phyloP scores from a whole-genome alignment of 768 basidiomycete genomes.

The Leccinum pellstonianum region DNA sequence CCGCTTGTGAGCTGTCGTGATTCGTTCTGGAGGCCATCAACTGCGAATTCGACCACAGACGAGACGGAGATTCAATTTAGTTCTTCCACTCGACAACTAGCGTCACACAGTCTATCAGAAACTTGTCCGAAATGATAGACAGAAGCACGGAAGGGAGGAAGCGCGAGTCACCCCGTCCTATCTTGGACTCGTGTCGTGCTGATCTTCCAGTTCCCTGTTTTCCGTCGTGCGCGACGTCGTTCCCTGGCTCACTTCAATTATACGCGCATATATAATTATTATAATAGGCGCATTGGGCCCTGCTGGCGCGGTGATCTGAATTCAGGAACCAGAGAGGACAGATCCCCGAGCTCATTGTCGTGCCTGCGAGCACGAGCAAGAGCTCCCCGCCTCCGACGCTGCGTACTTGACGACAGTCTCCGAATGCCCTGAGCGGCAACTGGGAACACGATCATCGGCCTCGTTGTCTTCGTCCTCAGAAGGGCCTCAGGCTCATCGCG shows the following conservation, averaged over 20 bases:
- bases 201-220: slow-evolving; percentile 7
- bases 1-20: slow-evolving; percentile 65
- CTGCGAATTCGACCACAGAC: slow-evolving; percentile 26
- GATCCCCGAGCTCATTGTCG: slow-evolving; percentile 32
- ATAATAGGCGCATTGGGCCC: not conserved
- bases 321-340: slow-evolving; percentile 57
- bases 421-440: too few relatives aligned
- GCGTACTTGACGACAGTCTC: slow-evolving; percentile 35
- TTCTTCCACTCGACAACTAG: too few relatives aligned
- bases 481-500: too few relatives aligned
- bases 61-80: too few relatives aligned
- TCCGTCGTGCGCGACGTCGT: not conserved
- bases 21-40: slow-evolving; percentile 89
- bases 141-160: slow-evolving; percentile 42
- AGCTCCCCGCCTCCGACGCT: slow-evolving; percentile 41
- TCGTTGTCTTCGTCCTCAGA: too few relatives aligned
- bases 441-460: too few relatives aligned
- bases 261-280: too few relatives aligned
- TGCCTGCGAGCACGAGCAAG: slow-evolving; percentile 33
- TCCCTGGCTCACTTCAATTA: not conserved
- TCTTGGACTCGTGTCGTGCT: slow-evolving; percentile 6
- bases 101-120: too few relatives aligned
- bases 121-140: slow-evolving; percentile 8
- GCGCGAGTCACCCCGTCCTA: not conserved
- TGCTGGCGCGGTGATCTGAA: not conserved